Evolutionary conservation across 164 flowering plant species (phyloP), one percentile per base, ranked within the genome.

Genomic region (Sextonia rubra): DNA sequence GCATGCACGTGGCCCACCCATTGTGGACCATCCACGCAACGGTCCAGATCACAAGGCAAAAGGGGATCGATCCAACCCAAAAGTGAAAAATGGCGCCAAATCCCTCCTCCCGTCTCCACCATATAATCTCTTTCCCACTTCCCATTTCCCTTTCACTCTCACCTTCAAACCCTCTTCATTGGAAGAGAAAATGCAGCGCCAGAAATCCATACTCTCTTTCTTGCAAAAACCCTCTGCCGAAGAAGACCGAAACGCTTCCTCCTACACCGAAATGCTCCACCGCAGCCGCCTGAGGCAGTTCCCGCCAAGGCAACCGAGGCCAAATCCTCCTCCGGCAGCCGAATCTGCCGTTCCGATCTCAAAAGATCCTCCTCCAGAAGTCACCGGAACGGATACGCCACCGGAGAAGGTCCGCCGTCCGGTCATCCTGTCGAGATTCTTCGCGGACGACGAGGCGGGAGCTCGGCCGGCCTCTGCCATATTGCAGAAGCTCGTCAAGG

Each of bases 331-430:
- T 67, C 47, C 18, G 1, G 71, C 18, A 23, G 73, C 55, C 47
- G 74, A 73, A 18, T 69, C 77, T 12, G 48, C 68, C 1, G 64
- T 20, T 64, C 60, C 73, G 4, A 49, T 27, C 64, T 30, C 69
- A 18, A 72, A 37, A 11, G 74, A 77, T 62, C 71, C 79, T 48
- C 58, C 64, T 17, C 66, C 55, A 17, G 91, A 90, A n/a, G 37
- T 85, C 17, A 73, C 60, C 23, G 97, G 90, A 60, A 87, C 82
- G 55, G 98, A 95, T n/a, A 95, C 99, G 73, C 99, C 98, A 65
- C 97, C 97, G 60, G 98, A 91, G 80, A 95, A 95, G 82, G 82
- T 77, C 66, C 97, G 89, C 11, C 87, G 93, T 47, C 87, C 68
- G 82, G 58, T 86, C 69, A 44, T 89, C 2, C 80, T 86, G 66